Evolutionary conservation across 2,329 filamentous ascomycete species (phyloP), one percentile per base, ranked within the genome.

Genomic region (Rutstroemia sp.): DNA sequence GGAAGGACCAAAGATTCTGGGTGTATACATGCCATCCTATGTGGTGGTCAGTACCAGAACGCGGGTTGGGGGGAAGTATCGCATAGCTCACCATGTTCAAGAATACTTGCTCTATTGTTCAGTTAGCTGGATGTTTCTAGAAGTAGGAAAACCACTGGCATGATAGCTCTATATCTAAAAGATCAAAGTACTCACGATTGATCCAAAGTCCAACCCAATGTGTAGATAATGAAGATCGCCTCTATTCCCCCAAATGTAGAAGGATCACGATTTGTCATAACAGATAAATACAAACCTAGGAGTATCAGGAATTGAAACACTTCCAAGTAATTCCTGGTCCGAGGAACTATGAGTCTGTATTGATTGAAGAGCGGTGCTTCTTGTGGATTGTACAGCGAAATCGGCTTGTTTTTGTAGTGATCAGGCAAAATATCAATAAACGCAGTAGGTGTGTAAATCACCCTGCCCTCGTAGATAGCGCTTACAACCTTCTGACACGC

Each of bases 1-100:
- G 79, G 65, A 95, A 94, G 0, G 88, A 90, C 90, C 90, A 95
- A 3, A 95, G 74, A 64, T 94, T 92, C 69, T 95, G 88, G 0
- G 89, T 91, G 66, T 94, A 92, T 1, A 94, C 89, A 57, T 83
- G 81, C 88, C 88, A 83, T 50, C 80, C 63, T 65, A 18, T 8
- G 18, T 10, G 27, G 4, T 27, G 37, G 56, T 49, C 3, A 47
- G 44, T 23, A n/a, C 1, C 16, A 2, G 60, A 34, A 27, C 8
- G 19, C 14, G 23, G 38, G 8, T 10, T 16, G 3, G 12, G 5
- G 10, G 21, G 2, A 47, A 27, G 12, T 47, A 14, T 47, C 3
- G 42, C 18, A 12, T 34, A 18, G 41, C 48, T 41, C 54, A 60
- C 61, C 82, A 67, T 94, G 89, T 61, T 89, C 88, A 16, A 90